phyloP scores from a whole-genome alignment of 305 asterid species.

The Coffea humblotiana region DNA sequence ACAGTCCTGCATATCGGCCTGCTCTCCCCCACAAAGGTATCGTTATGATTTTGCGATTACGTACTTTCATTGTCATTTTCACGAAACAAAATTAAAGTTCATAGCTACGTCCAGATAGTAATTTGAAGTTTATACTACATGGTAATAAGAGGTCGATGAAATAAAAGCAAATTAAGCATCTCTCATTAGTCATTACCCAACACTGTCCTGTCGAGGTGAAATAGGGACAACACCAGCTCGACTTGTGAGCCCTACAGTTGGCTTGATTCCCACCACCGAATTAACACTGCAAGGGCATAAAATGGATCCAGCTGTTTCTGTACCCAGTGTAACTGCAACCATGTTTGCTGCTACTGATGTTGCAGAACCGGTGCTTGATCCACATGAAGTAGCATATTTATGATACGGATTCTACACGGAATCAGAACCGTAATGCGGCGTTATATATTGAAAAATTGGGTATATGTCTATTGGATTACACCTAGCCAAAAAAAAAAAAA shows the following conservation, averaged over 20 bases:
- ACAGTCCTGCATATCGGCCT: conserved; percentile 37
- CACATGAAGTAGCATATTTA: conserved; percentile 36
- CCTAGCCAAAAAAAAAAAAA: too few relatives aligned
- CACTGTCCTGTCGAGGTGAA: conserved; percentile 43
- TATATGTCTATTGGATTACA: too few relatives aligned
- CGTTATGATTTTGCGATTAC: background rate
- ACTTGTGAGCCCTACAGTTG: conserved; percentile 20
- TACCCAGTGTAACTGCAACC: conserved; percentile 43
- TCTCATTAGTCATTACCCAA: conserved; percentile 33
- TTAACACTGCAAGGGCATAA: conserved; percentile 41
- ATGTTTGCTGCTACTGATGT: conserved; percentile 44
- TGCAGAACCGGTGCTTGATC: conserved; percentile 51
- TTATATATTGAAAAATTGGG: background rate
- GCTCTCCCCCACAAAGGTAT: background rate
- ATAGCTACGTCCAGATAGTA: background rate
- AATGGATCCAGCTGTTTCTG: conserved; percentile 46
- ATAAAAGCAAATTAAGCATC: background rate
- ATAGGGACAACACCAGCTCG: conserved; percentile 48
- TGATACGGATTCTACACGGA: conserved; percentile 45
- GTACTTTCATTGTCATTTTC: background rate
- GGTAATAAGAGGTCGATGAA: too few relatives aligned
- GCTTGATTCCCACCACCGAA: background rate
- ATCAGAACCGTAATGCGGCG: background rate
- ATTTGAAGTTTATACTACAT: too few relatives aligned
- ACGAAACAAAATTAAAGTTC: background rate